Conservation (phyloP, 257 asterid genomes). For the Ehretia macrophylla region DNA sequence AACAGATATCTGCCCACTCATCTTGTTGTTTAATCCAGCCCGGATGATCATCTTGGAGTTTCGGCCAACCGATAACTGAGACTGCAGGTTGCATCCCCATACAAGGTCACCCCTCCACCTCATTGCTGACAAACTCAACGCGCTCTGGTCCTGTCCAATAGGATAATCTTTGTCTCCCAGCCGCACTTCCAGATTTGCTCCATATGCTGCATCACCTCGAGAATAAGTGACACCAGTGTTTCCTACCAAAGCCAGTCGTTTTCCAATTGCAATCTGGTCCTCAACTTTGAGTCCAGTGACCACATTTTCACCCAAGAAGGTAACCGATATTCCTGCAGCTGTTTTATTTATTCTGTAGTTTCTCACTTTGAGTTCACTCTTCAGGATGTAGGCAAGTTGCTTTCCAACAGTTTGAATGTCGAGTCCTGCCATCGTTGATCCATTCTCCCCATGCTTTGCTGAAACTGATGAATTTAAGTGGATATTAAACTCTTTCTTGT, state of each 20-base stretch:
- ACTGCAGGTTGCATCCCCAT: constrained; percentile 38
- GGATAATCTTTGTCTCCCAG: constrained; percentile 22
- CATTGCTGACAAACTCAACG: constrained; percentile 33
- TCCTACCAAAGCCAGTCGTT: constrained; percentile 23
- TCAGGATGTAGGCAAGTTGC: constrained; percentile 26
- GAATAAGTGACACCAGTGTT: constrained; percentile 27
- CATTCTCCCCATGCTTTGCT: constrained; percentile 26
- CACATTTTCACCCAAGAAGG: constrained; percentile 25
- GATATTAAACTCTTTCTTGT: constrained; percentile 29
- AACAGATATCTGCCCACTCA: constrained; percentile 39
- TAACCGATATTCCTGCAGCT: constrained; percentile 33
- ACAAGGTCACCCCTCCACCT: constrained; percentile 33
- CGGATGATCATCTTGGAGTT: constrained; percentile 25
- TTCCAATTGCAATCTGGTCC: constrained; percentile 30
- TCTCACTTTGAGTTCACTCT: constrained; percentile 22
- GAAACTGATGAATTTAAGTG: constrained; percentile 32
- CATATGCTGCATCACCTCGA: constrained; percentile 33
- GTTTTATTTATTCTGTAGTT: constrained; percentile 21
- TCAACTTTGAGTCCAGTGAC: constrained; percentile 26
- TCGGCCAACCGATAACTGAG: constrained; percentile 32
- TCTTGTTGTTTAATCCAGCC: constrained; percentile 41
- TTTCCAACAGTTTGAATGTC: constrained; percentile 24
- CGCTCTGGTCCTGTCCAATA: constrained; percentile 19
- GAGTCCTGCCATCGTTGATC: constrained; percentile 33
- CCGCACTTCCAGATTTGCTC: constrained; percentile 31